A percentile compares a stretch with the other conserved stretches of the same genome.
Evolutionary conservation across 306 rosid genomes (phyloP).

Genomic region (Casuarina equisetifolia): DNA sequence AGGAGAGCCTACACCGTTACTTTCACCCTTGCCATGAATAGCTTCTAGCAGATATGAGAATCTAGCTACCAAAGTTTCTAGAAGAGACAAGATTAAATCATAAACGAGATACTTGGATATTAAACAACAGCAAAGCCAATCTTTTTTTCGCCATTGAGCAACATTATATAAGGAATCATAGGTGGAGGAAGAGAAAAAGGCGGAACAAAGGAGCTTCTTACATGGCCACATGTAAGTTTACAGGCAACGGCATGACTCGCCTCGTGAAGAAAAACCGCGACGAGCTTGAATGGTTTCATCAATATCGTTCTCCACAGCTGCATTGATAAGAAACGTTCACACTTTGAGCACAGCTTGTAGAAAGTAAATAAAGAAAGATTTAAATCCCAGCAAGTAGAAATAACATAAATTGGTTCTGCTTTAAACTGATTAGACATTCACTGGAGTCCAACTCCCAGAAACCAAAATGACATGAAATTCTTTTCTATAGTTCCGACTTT

Average conservation of each 20-base stretch:
- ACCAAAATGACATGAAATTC: background rate
- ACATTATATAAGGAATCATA: background rate
- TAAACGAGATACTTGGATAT: background rate
- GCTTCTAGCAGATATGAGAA: background rate
- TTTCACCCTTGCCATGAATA: background rate
- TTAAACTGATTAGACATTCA: background rate
- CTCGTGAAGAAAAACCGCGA: conserved; percentile 69
- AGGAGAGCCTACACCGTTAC: background rate
- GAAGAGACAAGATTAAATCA: background rate
- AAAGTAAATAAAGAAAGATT: background rate
- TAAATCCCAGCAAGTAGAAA: background rate
- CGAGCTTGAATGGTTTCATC: conserved; percentile 68
- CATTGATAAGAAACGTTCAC: conserved; percentile 23
- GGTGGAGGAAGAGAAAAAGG: conserved; percentile 3
- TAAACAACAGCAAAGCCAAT: background rate
- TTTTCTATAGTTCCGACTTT: background rate
- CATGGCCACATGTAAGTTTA: conserved; percentile 62
- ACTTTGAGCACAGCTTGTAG: conserved; percentile 9
- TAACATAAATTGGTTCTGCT: background rate
- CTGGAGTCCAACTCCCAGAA: background rate
- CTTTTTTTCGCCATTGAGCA: conserved; percentile 1
- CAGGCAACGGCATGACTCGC: conserved; percentile 73
- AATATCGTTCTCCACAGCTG: conserved; percentile 71
- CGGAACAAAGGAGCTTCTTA: conserved; percentile 32
- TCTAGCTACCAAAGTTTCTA: background rate